Base-by-base conservation (phyloP, 2,329 filamentous ascomycete species). In the Ceratocystis lukuohia region DNA sequence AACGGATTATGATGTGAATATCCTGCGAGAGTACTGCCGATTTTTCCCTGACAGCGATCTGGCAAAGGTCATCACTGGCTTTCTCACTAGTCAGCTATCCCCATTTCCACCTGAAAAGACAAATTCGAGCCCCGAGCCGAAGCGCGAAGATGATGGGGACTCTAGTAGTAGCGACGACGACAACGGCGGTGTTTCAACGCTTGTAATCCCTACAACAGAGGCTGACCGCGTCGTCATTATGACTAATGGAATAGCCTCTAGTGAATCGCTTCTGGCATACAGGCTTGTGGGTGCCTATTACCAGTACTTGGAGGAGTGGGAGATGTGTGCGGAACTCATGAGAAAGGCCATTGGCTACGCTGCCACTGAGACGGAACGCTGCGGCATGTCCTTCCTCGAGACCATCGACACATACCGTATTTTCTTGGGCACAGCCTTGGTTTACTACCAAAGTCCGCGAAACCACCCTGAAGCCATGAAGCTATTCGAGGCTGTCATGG, bases 31-130 rank as follows among this genome's bases (percentile, higher is more conserved):
- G 70, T 99, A 93, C 72, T 88, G 90, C 69, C 78, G 81, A 2
- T 86, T 94, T 70, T 99, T 99, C 71, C 91, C 92, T 0, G 86
- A 91, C 2, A 86, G 86, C 67, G 92, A 94, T 37, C 80, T 97
- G 6, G 86, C 86, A 64, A 91, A 91, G 71, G 84, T 96, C 45
- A 79, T 99, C 63, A 87, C 85, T 56, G 91, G 87, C 0, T 99
- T 88, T 73, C 77, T 99, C 68, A 87, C 84, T 3, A 96, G 91
- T 73, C 85, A 87, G 61, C 81, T 95, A 50, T 96, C 91, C 0
- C 91, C 91, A 1, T 96, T 94, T 70, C 87, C 87, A 0, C 75
- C 76, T 5, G 68, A 71, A 2, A 70, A 72, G 61, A 70, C 71
- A 65, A 41, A 41, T 41, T 15, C 37, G 3, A 68, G 68, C 61